These are phyloP conservation scores for Xylaria curta DNA, from an alignment of 495 filamentous ascomycete genomes.

Conservation along the genomic window DNA sequence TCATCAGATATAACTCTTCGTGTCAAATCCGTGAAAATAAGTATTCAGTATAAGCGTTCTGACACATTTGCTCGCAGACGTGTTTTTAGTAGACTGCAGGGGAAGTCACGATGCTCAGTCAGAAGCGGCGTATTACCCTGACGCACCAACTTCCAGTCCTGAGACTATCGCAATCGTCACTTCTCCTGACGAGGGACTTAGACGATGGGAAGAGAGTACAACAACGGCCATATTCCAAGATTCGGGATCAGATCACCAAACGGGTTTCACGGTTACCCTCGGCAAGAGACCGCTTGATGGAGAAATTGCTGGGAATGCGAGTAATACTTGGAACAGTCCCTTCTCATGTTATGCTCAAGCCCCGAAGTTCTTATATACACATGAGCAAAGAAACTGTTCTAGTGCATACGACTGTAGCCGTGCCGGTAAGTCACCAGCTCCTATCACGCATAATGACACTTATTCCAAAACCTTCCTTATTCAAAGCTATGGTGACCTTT, in stretches of 20 bases:
- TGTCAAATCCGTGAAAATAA: background rate
- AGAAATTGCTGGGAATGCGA: conserved; percentile 1
- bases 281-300: background rate
- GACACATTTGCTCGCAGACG: background rate
- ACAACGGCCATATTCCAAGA: background rate
- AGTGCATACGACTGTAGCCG: conserved; percentile 3
- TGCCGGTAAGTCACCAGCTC: background rate
- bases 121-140: conserved; percentile 8
- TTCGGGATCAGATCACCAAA: background rate
- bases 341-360: conserved; percentile 11
- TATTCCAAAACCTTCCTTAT: no score
- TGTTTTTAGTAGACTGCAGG: conserved; percentile 1
- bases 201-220: background rate
- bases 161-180: background rate
- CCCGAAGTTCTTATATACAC: background rate
- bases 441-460: background rate
- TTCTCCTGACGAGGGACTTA: background rate
- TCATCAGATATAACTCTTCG: background rate
- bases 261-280: background rate
- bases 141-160: background rate
- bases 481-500: background rate
- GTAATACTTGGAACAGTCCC: background rate
- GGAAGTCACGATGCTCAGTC: background rate
- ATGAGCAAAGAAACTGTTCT: background rate
- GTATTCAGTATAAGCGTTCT: background rate